Base-by-base conservation (phyloP, 345 rosid genomes). In the Citrus unshiu region DNA sequence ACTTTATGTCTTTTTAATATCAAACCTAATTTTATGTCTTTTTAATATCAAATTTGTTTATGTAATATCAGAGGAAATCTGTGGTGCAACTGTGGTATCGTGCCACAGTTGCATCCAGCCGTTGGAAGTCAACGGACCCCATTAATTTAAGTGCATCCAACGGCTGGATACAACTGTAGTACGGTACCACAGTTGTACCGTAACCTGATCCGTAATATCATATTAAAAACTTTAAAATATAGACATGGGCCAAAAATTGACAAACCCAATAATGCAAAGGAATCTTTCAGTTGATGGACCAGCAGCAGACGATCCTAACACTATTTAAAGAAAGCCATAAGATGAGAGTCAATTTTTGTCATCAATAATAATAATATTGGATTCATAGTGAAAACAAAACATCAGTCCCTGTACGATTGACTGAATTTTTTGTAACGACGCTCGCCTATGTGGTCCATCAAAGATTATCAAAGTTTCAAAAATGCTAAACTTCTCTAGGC, bases 111-210 rank as follows among this genome's bases (percentile, higher is more conserved):
- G 2, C 0, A 30, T 30, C 0, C 0, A 30, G 0, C 3, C 0
- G 0, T 30, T 30, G 3, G 0, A 30, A 3, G 0, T 3, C 0
- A 30, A 0, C 0, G 3, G 3, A 30, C 0, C 0, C 0, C 0
- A 30, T 3, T 30, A 30, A 30, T 30, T 3, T 3, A 30, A 30
- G 0, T 30, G 0, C 0, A 30, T 30, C 0, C 0, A 30, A 30
- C 0, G 4, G 0, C 0, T 3, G 0, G 0, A 3, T 30, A 0
- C 0, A 30, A 30, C 0, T 30, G 0, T 30, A 0, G 2, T 30
- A 30, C 32, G 4, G 0, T 30, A 30, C 0, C 0, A 3, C 0
- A 30, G 0, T 30, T 30, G 0, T 0, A 30, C 32, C 4, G 0
- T 30, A 30, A 0, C 0, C 0, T 30, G 0, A 30, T 30, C 0